These are phyloP conservation scores for Exserohilum rostratum DNA, from an alignment of 2,329 filamentous ascomycete species.

Conservation along the genomic window DNA sequence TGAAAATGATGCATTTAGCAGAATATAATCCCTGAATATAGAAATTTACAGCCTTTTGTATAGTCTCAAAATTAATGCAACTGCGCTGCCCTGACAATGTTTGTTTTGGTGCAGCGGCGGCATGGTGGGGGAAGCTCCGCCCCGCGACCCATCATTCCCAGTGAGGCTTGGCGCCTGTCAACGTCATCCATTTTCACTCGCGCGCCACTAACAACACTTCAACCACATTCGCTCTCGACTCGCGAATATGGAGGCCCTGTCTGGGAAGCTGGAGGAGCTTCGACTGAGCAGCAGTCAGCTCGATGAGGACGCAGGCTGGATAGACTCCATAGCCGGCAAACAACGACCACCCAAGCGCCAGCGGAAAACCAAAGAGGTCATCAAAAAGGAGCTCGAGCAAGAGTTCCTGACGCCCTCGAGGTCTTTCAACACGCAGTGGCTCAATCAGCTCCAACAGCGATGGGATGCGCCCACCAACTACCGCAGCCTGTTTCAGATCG, in stretches of 20 bases:
- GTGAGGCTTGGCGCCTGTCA: constrained; percentile 20
- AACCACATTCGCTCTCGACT: constrained; percentile 10
- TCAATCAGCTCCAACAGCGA: constrained; percentile 84
- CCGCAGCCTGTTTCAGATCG: constrained; percentile 82
- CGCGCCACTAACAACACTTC: constrained; percentile 16
- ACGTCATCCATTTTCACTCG: constrained; percentile 29
- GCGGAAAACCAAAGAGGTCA: constrained; percentile 62
- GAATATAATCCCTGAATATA: too few species aligned
- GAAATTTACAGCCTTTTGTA: too few species aligned
- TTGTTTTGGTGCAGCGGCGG: neutral
- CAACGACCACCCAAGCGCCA: constrained; percentile 59
- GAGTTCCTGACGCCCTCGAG: constrained; percentile 81
- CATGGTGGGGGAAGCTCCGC: constrained; percentile 7
- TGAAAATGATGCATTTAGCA: too few species aligned
- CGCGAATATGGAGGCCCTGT: constrained; percentile 49
- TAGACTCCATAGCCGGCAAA: constrained; percentile 66
- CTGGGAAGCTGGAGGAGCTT: constrained; percentile 59
- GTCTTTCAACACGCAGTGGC: constrained; percentile 81
- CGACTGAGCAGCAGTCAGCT: constrained; percentile 49
- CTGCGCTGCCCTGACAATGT: too few species aligned
- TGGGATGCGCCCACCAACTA: constrained; percentile 86
- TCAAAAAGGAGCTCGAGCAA: constrained; percentile 74
- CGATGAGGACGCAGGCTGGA: constrained; percentile 45
- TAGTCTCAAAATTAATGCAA: neutral
- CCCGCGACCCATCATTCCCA: constrained; percentile 20